Percentiles rank a stretch among this genome's conserved stretches.
These are phyloP conservation scores for Triangularia setosa DNA, from an alignment of 2,329 filamentous ascomycete species.

Conservation along the genomic window DNA sequence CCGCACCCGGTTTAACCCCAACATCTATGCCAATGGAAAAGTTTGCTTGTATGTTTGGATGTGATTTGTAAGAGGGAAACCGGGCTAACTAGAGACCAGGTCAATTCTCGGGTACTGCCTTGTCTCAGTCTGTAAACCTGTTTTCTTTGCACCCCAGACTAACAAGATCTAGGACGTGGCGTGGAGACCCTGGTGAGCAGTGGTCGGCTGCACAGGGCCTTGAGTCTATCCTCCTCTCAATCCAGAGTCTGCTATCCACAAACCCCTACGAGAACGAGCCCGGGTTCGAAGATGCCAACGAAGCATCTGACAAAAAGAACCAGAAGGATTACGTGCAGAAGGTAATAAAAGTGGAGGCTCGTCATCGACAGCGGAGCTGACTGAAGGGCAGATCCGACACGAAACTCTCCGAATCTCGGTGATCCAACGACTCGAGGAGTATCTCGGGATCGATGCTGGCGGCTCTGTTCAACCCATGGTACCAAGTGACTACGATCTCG, in stretches of 20 bases:
- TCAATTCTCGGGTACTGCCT: conserved; percentile 74
- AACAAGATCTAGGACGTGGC: conserved; percentile 73
- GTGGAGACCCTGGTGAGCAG: conserved; percentile 82
- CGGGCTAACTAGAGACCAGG: conserved; percentile 43
- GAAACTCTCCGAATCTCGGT: conserved; percentile 84
- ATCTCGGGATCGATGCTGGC: conserved; percentile 61
- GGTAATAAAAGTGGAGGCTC: conserved; percentile 41
- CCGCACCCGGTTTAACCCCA: conserved; percentile 88
- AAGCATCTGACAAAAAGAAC: conserved; percentile 64
- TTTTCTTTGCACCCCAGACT: conserved; percentile 19
- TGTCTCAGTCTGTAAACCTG: conserved; percentile 13
- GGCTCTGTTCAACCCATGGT: conserved; percentile 36
- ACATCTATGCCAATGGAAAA: conserved; percentile 88
- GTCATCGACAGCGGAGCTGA: conserved; percentile 10
- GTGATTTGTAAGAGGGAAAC: conserved; percentile 17
- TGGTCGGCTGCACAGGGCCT: conserved; percentile 96
- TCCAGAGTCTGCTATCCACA: conserved; percentile 89
- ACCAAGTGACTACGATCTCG: conserved; percentile 43
- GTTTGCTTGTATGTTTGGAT: conserved; percentile 72
- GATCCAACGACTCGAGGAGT: conserved; percentile 77
- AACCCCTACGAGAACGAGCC: conserved; percentile 97
- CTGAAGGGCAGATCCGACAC: conserved; percentile 67
- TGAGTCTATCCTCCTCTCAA: conserved; percentile 90
- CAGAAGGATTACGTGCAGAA: conserved; percentile 76
- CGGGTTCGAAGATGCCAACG: conserved; percentile 76